A percentile compares a stretch with the other conserved stretches of the same genome.
phyloP scores from a whole-genome alignment of 345 rosid species.

The Draba incana region DNA sequence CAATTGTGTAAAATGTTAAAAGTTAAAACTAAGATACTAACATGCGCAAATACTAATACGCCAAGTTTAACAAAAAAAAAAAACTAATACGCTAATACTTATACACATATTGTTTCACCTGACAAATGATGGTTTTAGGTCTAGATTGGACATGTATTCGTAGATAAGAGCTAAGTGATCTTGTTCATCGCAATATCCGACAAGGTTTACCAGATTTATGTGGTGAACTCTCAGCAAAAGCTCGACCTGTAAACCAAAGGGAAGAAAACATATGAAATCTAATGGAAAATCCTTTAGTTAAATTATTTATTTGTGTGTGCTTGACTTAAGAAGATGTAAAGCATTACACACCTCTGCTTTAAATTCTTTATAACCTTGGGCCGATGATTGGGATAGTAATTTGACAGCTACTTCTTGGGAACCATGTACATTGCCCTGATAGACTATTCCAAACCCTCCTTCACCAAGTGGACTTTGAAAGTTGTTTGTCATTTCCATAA shows the following conservation, averaged over 20 bases:
- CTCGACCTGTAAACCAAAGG: slow-evolving; percentile 23
- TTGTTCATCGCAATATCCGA: slow-evolving; percentile 43
- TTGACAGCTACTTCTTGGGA: slow-evolving; percentile 11
- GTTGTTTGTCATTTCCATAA: slow-evolving; percentile 44
- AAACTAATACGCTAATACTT: too few species aligned
- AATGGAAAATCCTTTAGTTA: not conserved
- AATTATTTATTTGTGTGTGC: not conserved
- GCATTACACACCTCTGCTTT: slow-evolving; percentile 4
- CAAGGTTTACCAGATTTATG: slow-evolving; percentile 37
- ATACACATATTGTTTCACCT: slow-evolving; percentile 1
- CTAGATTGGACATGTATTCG: slow-evolving; percentile 40
- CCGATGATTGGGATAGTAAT: not conserved
- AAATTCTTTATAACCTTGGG: slow-evolving; percentile 3
- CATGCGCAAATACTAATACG: too few species aligned
- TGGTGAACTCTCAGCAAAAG: slow-evolving; percentile 45
- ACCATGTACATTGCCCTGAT: slow-evolving; percentile 33
- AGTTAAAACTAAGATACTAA: not conserved
- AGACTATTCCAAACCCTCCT: slow-evolving; percentile 59
- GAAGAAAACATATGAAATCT: too few species aligned
- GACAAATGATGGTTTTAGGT: slow-evolving; percentile 14
- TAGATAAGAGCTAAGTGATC: slow-evolving; percentile 37
- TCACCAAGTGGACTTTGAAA: slow-evolving; percentile 44
- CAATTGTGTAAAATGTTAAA: not conserved
- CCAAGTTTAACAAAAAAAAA: too few species aligned
- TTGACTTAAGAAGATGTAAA: too few species aligned